A percentile compares a stretch with the other conserved stretches of the same genome.
Evolutionary conservation across 192 early-diverging fungal species (phyloP).

Genomic region (Haplosporangium gracile): DNA sequence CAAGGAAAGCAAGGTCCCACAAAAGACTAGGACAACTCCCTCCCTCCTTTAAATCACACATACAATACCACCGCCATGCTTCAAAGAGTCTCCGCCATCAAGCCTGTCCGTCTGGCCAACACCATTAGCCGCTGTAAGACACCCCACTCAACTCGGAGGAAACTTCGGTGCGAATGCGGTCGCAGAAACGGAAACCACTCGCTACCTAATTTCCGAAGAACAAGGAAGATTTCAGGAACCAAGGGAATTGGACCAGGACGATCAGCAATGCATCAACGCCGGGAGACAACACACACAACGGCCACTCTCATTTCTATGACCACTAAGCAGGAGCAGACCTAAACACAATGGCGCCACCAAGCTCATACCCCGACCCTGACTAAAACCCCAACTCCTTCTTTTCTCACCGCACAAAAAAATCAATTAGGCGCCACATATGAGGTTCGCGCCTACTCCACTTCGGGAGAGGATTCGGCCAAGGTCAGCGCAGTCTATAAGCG

Average conservation of each 20-base stretch:
- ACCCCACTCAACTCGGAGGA: not conserved
- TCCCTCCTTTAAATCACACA: not conserved
- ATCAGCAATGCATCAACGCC: not conserved
- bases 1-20: not conserved
- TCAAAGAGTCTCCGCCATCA: constrained; percentile 42
- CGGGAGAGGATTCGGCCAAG: constrained; percentile 21
- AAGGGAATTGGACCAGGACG: not conserved
- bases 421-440: constrained; percentile 43
- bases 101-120: constrained; percentile 32
- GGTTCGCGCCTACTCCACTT: constrained; percentile 24
- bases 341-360: not conserved
- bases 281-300: not conserved
- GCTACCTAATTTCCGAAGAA: not conserved
- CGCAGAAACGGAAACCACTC: not conserved
- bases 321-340: not conserved
- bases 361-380: not conserved
- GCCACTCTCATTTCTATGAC: not conserved
- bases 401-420: not conserved
- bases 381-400: not conserved
- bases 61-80: constrained; percentile 19
- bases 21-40: not conserved
- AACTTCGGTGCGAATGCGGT: not conserved
- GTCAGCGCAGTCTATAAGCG: constrained; percentile 39
- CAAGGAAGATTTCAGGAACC: not conserved
- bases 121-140: constrained; percentile 42